Conservation (phyloP, 192 early-diverging fungal species). For the Coemansia sp. region DNA sequence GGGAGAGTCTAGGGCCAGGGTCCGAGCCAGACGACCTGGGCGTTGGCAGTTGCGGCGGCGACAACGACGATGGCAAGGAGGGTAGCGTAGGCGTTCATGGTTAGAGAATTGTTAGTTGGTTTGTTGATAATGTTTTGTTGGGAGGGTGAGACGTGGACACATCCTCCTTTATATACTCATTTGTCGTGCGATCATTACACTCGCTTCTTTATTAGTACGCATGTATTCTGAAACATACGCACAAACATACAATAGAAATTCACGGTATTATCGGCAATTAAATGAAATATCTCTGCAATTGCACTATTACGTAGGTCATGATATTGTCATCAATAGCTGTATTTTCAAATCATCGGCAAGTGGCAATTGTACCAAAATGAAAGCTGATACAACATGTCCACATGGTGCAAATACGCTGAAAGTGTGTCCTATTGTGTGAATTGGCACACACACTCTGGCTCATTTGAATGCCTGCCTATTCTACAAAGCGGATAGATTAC, state of each 20-base stretch:
- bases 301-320: not conserved
- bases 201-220: not conserved
- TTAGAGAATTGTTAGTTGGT: not conserved
- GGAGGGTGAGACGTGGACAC: not conserved
- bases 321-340: not conserved
- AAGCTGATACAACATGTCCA: not conserved
- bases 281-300: not conserved
- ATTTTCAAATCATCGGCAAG: not conserved
- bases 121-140: not conserved
- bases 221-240: not conserved
- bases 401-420: not conserved
- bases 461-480: not conserved
- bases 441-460: not conserved
- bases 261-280: not conserved
- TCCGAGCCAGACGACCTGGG: slow-evolving; percentile 3
- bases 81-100: slow-evolving; percentile 5
- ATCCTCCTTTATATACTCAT: not conserved
- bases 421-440: not conserved
- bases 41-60: slow-evolving; percentile 4
- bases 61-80: not conserved
- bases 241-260: not conserved
- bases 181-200: not conserved
- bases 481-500: not conserved
- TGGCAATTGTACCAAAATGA: not conserved
- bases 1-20: not conserved